These are phyloP conservation scores for Xenoacremonium recifei DNA, from an alignment of 2,329 filamentous ascomycete genomes.

Conservation along the genomic window DNA sequence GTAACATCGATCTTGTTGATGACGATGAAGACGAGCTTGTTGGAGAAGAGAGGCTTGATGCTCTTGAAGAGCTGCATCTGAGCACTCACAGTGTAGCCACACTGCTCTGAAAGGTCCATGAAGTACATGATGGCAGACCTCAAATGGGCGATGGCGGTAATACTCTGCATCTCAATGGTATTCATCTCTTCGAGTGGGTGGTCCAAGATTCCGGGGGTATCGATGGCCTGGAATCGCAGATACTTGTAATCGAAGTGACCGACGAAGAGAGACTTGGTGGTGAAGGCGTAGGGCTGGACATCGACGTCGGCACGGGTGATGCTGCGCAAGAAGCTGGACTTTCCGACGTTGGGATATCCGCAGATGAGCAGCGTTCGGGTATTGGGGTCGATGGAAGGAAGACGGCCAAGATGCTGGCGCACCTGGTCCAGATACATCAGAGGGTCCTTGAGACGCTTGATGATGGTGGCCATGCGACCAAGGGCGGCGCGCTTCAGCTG, in stretches of 20 bases:
- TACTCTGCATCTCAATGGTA: constrained; percentile 98
- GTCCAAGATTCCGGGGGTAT: constrained; percentile 97
- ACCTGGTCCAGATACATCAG: constrained; percentile 89
- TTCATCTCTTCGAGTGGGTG: constrained; percentile 99
- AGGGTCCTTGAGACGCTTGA: constrained; percentile 91
- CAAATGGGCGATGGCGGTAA: constrained; percentile 95
- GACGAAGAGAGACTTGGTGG: constrained; percentile 94
- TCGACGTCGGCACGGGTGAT: constrained; percentile 94
- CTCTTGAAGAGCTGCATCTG: constrained; percentile 95
- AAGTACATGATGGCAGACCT: constrained; percentile 95
- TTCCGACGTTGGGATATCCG: constrained; percentile 96
- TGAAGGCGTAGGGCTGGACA: constrained; percentile 97
- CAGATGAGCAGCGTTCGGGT: constrained; percentile 94
- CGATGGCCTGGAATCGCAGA: constrained; percentile 69
- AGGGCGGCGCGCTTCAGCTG: constrained; percentile 95
- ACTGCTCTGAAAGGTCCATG: constrained; percentile 96
- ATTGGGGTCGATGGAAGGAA: constrained; percentile 97
- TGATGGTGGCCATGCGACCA: constrained; percentile 97
- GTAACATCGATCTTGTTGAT: constrained; percentile 98
- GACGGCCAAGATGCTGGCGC: constrained; percentile 92
- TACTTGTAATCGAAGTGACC: constrained; percentile 95
- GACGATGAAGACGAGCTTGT: constrained; percentile 95
- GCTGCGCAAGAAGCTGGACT: constrained; percentile 91
- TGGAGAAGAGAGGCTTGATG: constrained; percentile 94
- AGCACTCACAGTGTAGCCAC: constrained; percentile 87